These are phyloP conservation scores for Cladosporium sp. DNA, from an alignment of 2,329 filamentous ascomycete species.

Conservation along the genomic window DNA sequence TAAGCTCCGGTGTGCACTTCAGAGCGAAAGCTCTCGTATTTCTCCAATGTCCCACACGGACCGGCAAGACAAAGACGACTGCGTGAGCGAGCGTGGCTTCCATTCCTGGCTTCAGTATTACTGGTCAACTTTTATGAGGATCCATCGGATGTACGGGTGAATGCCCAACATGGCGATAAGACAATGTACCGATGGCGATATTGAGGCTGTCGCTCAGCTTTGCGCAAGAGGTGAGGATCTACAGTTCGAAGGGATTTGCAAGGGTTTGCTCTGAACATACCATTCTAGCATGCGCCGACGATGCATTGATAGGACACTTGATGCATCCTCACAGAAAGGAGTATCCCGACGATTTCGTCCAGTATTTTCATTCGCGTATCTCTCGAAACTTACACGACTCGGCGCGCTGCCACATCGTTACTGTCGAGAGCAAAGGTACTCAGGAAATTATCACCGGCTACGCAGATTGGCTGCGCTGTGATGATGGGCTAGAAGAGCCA, in stretches of 20 bases:
- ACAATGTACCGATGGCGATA: neutral
- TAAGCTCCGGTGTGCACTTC: too few relatives aligned
- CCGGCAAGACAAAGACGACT: too few relatives aligned
- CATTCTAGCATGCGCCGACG: slow-evolving; percentile 26
- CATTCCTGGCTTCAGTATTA: too few relatives aligned
- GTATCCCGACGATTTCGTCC: slow-evolving; percentile 24
- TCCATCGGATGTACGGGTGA: too few relatives aligned
- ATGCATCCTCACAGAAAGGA: slow-evolving; percentile 29
- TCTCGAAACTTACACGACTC: neutral
- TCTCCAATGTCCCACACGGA: too few relatives aligned
- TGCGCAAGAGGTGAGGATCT: slow-evolving; percentile 1
- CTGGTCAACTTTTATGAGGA: too few relatives aligned
- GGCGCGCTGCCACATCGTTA: slow-evolving; percentile 1
- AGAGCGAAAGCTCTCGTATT: too few relatives aligned
- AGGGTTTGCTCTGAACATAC: too few relatives aligned
- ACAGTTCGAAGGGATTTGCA: too few relatives aligned
- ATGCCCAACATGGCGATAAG: neutral
- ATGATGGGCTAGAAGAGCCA: neutral
- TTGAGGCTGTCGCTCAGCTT: neutral
- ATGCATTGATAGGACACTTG: slow-evolving; percentile 28
- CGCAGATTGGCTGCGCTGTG: neutral
- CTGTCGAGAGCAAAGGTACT: neutral
- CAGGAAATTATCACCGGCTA: slow-evolving; percentile 1
- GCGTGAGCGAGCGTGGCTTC: too few relatives aligned
- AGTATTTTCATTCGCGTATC: slow-evolving; percentile 19